These are phyloP conservation scores for Globisporangium acanthophoron DNA, from an alignment of 352 stramenopile genomes.

Conservation along the genomic window DNA sequence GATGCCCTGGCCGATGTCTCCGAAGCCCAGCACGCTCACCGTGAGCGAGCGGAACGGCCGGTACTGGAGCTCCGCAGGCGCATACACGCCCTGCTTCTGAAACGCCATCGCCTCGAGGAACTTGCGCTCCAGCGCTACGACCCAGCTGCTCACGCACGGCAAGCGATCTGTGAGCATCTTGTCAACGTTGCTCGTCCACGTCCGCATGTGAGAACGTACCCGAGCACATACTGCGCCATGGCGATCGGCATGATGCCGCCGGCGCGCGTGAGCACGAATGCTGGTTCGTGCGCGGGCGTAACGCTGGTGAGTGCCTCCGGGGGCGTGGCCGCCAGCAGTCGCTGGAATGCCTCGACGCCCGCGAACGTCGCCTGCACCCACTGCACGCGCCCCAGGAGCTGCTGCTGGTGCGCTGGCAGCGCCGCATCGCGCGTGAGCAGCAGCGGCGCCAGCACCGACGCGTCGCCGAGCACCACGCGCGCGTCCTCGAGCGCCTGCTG, in stretches of 20 bases:
- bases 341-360: constrained; percentile 47
- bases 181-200: background rate
- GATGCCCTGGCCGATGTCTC: constrained; percentile 58
- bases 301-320: constrained; percentile 8
- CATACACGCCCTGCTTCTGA: constrained; percentile 35
- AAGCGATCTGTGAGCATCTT: too few species aligned
- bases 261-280: constrained; percentile 49
- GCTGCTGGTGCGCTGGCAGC: constrained; percentile 19
- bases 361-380: constrained; percentile 68
- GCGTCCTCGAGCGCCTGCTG: constrained; percentile 31
- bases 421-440: constrained; percentile 21
- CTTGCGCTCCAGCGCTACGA: constrained; percentile 57
- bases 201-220: constrained; percentile 14
- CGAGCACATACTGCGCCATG: constrained; percentile 67
- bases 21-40: constrained; percentile 48
- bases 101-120: constrained; percentile 40
- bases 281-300: constrained; percentile 8
- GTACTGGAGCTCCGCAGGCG: constrained; percentile 29
- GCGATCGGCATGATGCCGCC: constrained; percentile 47
- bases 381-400: constrained; percentile 32
- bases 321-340: constrained; percentile 12
- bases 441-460: constrained; percentile 33
- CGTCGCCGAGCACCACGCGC: constrained; percentile 43
- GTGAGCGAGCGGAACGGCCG: constrained; percentile 43
- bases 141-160: constrained; percentile 22